Base-by-base conservation (phyloP, 495 filamentous ascomycete species). In the Oidiodendron maius region DNA sequence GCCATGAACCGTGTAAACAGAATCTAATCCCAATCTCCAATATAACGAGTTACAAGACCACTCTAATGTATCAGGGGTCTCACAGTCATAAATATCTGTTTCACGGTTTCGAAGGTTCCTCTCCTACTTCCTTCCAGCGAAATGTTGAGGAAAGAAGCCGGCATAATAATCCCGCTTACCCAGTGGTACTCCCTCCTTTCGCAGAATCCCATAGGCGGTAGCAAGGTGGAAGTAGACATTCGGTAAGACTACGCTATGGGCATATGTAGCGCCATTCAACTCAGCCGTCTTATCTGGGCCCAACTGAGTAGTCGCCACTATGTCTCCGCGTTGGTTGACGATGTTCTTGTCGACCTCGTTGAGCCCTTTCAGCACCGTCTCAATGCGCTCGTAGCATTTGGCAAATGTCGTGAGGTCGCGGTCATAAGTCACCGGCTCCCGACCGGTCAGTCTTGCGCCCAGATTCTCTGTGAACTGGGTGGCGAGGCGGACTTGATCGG, bases 171-270 rank as follows among this genome's bases (percentile, higher is more conserved):
- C 72, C 22, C 18, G 15, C 66, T 82, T 82, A 2, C 74, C 74
- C 13, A 84, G 4, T 2, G 69, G 65, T 36, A 80, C 78, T 6
- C 80, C 80, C 55, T 75, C 64, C 36, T 56, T 60, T 25, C 78
- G 59, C 43, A 83, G 50, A 55, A 84, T 79, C 16, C 50, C 59
- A 61, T 84, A 83, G 18, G 77, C 64, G 10, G 67, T 77, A 4
- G 57, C 61, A 30, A 76, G 20, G 62, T 83, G 80, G 60, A 83
- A 83, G 53, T 64, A 74, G 50, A 80, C 64, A 53, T 82, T 77
- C 41, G 79, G 74, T 11, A 72, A 0, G n/a, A 60, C 56, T 53
- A 63, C 74, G 3, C 55, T 56, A 18, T 49, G 35, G 16, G 70
- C 48, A 57, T 75, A 75, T 22, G 37, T 42, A 40, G 50, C 42